Percentiles rank a stretch among this genome's conserved stretches.
These are phyloP conservation scores for Nematodospora valgi DNA, from an alignment of 805 yeast genomes.

Conservation along the genomic window DNA sequence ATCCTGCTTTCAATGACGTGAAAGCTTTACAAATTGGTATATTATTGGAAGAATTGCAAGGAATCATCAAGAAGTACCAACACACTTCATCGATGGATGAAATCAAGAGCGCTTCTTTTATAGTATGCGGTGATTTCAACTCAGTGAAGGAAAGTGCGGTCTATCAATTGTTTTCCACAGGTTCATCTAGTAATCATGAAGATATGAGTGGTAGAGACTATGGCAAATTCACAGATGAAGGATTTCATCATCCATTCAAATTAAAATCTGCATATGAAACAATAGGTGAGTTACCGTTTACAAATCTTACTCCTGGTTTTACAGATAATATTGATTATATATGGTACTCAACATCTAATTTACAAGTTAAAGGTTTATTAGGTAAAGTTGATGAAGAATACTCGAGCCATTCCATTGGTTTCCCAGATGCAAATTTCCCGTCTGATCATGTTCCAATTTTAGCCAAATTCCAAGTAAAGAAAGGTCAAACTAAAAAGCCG, in stretches of 20 bases:
- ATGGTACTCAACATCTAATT: conserved; percentile 84
- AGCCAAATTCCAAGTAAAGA: conserved; percentile 70
- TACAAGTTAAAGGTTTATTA: conserved; percentile 79
- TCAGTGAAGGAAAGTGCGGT: conserved; percentile 87
- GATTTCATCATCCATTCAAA: conserved; percentile 77
- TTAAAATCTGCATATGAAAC: conserved; percentile 81
- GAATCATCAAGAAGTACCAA: conserved; percentile 48
- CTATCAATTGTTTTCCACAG: conserved; percentile 81
- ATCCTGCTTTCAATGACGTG: conserved; percentile 93
- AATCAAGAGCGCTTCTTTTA: conserved; percentile 62
- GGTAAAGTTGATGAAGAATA: conserved; percentile 84
- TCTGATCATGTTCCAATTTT: conserved; percentile 92
- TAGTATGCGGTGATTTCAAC: conserved; percentile 95
- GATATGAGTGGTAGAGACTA: conserved; percentile 87
- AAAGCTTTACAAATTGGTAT: conserved; percentile 95
- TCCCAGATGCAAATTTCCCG: conserved; percentile 92
- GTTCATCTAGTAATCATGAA: conserved; percentile 70
- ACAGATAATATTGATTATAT: conserved; percentile 92
- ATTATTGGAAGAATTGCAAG: conserved; percentile 80
- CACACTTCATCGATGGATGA: conserved; percentile 47
- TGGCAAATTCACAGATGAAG: conserved; percentile 87
- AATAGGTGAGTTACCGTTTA: conserved; percentile 88
- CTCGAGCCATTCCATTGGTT: conserved; percentile 73
- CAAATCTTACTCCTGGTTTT: conserved; percentile 91
- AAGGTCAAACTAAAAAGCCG: conserved; percentile 28